Evolutionary conservation across 2,329 filamentous ascomycete species (phyloP).

Genomic region (Phaeosphaeriaceae sp.): DNA sequence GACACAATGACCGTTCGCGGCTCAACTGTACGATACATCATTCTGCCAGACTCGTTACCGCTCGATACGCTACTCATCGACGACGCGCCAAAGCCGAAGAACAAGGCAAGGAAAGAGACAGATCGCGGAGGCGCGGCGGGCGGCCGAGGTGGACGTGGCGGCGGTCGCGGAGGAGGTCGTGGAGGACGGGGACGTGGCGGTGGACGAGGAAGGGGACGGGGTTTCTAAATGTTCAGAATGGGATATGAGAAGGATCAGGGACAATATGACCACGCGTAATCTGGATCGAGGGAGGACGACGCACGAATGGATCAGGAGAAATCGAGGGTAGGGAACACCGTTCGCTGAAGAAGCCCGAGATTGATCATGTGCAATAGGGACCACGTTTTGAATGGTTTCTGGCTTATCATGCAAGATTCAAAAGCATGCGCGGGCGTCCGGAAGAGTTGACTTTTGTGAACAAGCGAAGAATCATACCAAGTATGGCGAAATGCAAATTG

Average conservation of each 20-base stretch:
- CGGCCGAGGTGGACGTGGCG: slow-evolving; percentile 57
- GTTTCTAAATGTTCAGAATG: slow-evolving; percentile 25
- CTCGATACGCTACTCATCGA: slow-evolving; percentile 96
- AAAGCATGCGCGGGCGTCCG: slow-evolving; percentile 29
- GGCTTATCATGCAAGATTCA: slow-evolving; percentile 13
- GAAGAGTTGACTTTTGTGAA: slow-evolving; percentile 23
- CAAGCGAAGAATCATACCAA: slow-evolving; percentile 19
- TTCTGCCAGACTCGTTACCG: slow-evolving; percentile 93
- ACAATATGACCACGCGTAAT: slow-evolving; percentile 6
- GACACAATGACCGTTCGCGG: slow-evolving; percentile 98
- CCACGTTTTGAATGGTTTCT: slow-evolving; percentile 13
- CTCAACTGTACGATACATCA: slow-evolving; percentile 94
- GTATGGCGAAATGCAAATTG: slow-evolving; percentile 29
- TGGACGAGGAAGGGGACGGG: slow-evolving; percentile 52
- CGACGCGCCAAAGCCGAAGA: slow-evolving; percentile 97
- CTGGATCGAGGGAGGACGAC: slow-evolving; percentile 4
- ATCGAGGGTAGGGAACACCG: slow-evolving; percentile 23
- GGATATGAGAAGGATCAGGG: slow-evolving; percentile 10
- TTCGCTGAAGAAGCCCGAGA: slow-evolving; percentile 20
- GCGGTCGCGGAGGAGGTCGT: slow-evolving; percentile 51
- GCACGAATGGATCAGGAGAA: slow-evolving; percentile 11
- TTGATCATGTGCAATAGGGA: slow-evolving; percentile 31
- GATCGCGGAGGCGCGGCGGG: slow-evolving; percentile 61
- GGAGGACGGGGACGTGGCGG: slow-evolving; percentile 51
- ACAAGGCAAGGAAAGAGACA: slow-evolving; percentile 95